Base-by-base conservation (phyloP, 148 eudicot species). In the Nepenthes mirabilis region DNA sequence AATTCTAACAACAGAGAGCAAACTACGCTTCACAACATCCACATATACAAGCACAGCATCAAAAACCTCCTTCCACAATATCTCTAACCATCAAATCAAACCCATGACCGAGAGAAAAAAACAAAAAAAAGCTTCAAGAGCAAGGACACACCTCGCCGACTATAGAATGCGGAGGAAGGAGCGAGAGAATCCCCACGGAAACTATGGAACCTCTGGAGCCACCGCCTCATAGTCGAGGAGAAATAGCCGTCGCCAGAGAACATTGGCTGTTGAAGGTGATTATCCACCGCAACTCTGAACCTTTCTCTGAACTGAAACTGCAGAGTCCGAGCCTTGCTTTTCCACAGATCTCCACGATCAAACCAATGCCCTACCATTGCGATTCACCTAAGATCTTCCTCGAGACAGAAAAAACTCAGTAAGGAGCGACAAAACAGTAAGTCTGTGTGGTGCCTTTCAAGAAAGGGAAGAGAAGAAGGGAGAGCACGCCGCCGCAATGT, bases 131-230 rank as follows among this genome's bases (percentile, higher is more conserved):
- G 55, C 6, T 12, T 52, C 36, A 5, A 9, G 23, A 23, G 13
- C 9, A 2, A 55, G 2, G 54, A 36, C 52, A 35, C 3, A 84
- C 97, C 97, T 78, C 82, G 86, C 64, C 75, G 87, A 36, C 86
- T 83, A 55, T 78, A 87, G 56, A 87, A 77, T 36, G 80, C 63
- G 40, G 97, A 70, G 35, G 97, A 67, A 60, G 85, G 74, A 50
- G 86, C 77, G 59, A 84, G 65, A 33, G 97, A 74, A 7, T 68
- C 65, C 0, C 51, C 47, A 4, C 86, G 97, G 59, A 90, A 80
- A 52, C 72, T 82, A 9, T 78, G 79, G 40, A 77, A 70, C 40
- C 84, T 78, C 45, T 68, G 70, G 2, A 84, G 63, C 76, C 77
- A 82, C 11, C 83, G 80, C 32, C 75, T 65, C 33, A 84, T 33